phyloP scores from a whole-genome alignment of 73 alveolate species.

The Blepharisma stoltei region DNA sequence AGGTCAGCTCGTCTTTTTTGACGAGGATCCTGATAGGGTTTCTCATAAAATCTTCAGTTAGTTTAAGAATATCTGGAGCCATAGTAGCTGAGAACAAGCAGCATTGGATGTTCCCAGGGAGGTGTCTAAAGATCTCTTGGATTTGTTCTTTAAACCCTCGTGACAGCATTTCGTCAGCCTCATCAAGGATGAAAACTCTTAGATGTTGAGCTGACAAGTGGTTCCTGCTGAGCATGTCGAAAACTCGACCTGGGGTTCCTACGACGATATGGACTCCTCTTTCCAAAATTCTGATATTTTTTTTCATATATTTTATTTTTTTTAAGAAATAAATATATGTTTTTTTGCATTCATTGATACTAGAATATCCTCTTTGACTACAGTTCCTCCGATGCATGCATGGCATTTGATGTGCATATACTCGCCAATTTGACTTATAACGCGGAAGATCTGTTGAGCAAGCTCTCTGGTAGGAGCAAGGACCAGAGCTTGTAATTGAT shows the following conservation, averaged over 20 bases:
- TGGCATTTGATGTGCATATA: conserved; percentile 70
- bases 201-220: conserved; percentile 71
- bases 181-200: conserved; percentile 87
- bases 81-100: conserved; percentile 91
- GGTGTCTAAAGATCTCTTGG: conserved; percentile 86
- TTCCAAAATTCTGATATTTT: conserved; percentile 84
- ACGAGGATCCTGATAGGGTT: conserved; percentile 92
- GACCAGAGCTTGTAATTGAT: conserved; percentile 91
- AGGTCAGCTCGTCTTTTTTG: conserved; percentile 95
- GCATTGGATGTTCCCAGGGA: conserved; percentile 84
- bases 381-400: conserved; percentile 96
- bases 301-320: no score
- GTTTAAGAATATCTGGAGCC: conserved; percentile 81
- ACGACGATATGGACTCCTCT: conserved; percentile 92
- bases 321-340: no score
- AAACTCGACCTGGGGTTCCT: conserved; percentile 99
- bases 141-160: conserved; percentile 92
- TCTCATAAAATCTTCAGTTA: conserved; percentile 76
- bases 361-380: conserved; percentile 95
- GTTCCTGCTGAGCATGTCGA: conserved; percentile 90
- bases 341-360: no score
- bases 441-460: conserved; percentile 78
- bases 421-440: conserved; percentile 65
- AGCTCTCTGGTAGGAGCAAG: conserved; percentile 99
- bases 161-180: conserved; percentile 95